Evolutionary conservation across 2,329 filamentous ascomycete species (phyloP).

Genomic region (Xylaria sp.): DNA sequence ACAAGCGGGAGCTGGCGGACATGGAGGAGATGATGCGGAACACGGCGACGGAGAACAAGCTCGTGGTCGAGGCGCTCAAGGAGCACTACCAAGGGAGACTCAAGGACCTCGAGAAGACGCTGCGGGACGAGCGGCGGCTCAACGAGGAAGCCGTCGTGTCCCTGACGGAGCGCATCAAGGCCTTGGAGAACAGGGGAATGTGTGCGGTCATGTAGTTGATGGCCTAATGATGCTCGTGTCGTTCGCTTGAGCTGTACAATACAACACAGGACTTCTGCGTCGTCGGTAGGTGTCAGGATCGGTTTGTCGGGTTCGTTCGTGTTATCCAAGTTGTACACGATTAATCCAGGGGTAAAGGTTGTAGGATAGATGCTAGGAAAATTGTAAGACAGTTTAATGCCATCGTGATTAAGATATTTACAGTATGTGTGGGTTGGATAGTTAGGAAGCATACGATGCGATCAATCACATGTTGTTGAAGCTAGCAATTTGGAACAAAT

Average conservation of each 20-base stretch:
- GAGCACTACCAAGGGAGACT: constrained; percentile 44
- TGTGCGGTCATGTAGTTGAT: constrained; percentile 46
- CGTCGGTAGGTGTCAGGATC: neutral
- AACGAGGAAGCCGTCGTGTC: constrained; percentile 44
- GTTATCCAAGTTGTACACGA: neutral
- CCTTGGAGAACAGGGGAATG: constrained; percentile 39
- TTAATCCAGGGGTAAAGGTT: neutral
- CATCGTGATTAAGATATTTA: too few species aligned
- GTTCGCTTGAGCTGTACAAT: neutral
- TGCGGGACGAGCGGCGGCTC: constrained; percentile 45
- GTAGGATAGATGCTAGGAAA: too few species aligned
- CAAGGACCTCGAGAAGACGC: constrained; percentile 43
- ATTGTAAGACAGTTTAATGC: neutral
- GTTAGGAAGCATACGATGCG: too few species aligned
- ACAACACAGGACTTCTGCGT: neutral
- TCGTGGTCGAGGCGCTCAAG: constrained; percentile 42
- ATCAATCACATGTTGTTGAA: too few species aligned
- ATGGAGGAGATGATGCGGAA: constrained; percentile 58
- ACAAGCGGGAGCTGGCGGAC: constrained; percentile 67
- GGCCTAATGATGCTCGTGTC: neutral
- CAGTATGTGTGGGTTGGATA: too few species aligned
- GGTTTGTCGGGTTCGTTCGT: neutral
- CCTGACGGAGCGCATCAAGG: constrained; percentile 42
- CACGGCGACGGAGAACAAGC: constrained; percentile 44
- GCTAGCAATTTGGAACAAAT: too few species aligned